Evolutionary conservation across 148 eudicot genomes (phyloP), one percentile per base, ranked within the genome.

Genomic region (Arbutus unedo): DNA sequence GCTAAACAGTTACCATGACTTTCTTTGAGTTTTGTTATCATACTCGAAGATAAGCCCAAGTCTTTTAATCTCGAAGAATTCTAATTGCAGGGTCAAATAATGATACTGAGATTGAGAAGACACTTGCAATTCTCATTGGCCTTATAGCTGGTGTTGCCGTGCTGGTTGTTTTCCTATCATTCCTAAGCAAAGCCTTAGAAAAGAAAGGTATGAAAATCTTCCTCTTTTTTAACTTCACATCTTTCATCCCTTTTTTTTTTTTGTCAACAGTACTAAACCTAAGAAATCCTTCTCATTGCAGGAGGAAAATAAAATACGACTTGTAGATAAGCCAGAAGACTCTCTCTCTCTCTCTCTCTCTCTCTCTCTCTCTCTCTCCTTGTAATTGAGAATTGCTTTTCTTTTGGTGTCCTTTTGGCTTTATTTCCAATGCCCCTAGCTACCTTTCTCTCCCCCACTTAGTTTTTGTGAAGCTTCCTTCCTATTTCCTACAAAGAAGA

Each of bases 61-160:
- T 44, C 18, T 1, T 73, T 73, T 8, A 48, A n/a, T 47, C 16
- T 19, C 31, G 21, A 5, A 13, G 25, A 16, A 44, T 43, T 59
- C 1, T 38, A 44, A 44, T 57, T 53, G 81, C 51, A 68, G 79
- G 79, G 47, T 76, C 47, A 3, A 10, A 4, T 8, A 64, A 64
- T 41, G 86, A 90, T 78, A 84, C 81, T 4, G 91, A 93, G 25
- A 71, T 81, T 2, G 88, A 91, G 71, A 93, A 79, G 78, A 90
- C 93, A 43, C 86, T 93, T 0, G 91, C 96, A 44, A 91, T 93
- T 67, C 77, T 90, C 59, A 85, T 93, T 66, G 96, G 93, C 38
- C 74, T 90, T 15, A 84, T 93, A 78, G 93, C 89, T 18, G 89
- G 84, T 14, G 91, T 90, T 41, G 90, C 93, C 10, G n/a, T 91